Conservation (phyloP, 345 rosid genomes). For the Rhodamnia argentea region DNA sequence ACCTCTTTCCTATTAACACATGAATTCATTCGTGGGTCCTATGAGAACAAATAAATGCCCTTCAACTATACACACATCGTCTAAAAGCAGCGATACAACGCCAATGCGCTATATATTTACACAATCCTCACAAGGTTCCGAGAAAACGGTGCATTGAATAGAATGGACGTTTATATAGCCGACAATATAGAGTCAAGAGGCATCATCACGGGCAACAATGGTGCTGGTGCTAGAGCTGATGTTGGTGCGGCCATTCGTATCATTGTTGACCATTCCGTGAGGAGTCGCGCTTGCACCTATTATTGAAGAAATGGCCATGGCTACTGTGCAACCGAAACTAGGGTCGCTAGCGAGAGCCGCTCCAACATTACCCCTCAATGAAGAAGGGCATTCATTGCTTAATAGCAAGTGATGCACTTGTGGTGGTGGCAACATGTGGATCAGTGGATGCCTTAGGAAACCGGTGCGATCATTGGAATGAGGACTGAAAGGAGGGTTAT, state of each 20-base stretch:
- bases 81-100: background rate
- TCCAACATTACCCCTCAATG: background rate
- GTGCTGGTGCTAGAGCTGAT: background rate
- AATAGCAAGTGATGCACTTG: background rate
- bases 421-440: background rate
- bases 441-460: background rate
- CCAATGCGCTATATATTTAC: background rate
- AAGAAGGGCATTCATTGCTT: background rate
- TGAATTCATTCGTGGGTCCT: background rate
- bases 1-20: background rate
- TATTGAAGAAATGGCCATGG: background rate
- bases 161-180: background rate
- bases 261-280: background rate
- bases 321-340: background rate
- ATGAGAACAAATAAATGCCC: background rate
- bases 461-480: background rate
- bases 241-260: background rate
- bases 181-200: background rate
- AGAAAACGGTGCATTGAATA: background rate
- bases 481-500: background rate
- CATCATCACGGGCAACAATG: background rate
- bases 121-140: background rate
- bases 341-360: background rate
- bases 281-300: background rate
- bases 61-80: background rate